phyloP scores from a whole-genome alignment of 495 filamentous ascomycete genomes.

The Pyronema domesticum region DNA sequence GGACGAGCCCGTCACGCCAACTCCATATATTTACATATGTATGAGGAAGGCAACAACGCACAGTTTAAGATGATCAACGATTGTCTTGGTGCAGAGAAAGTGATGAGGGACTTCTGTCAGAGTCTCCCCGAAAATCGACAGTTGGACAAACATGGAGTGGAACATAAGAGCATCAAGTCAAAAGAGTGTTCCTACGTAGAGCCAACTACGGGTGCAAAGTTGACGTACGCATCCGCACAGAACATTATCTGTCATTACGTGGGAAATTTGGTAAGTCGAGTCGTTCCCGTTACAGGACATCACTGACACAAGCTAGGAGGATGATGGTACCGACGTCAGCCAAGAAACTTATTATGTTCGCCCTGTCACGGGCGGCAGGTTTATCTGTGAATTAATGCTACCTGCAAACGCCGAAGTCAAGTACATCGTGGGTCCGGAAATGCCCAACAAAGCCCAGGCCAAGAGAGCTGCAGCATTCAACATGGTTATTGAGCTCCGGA shows the following conservation, averaged over 20 bases:
- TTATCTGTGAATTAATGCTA: slow-evolving; percentile 63
- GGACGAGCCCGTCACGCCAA: slow-evolving; percentile 64
- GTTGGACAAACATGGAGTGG: slow-evolving; percentile 39
- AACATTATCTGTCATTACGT: slow-evolving; percentile 34
- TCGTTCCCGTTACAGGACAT: background rate
- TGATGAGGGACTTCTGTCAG: slow-evolving; percentile 58
- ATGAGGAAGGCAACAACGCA: slow-evolving; percentile 45
- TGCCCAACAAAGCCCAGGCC: slow-evolving; percentile 52
- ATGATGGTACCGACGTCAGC: slow-evolving; percentile 36
- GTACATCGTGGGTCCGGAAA: slow-evolving; percentile 41
- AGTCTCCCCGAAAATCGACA: slow-evolving; percentile 58
- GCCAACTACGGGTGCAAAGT: slow-evolving; percentile 51
- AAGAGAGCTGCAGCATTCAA: slow-evolving; percentile 85
- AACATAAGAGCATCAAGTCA: background rate
- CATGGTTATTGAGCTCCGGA: slow-evolving; percentile 52
- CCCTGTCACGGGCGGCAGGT: slow-evolving; percentile 35
- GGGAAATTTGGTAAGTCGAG: slow-evolving; percentile 34
- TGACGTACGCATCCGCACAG: slow-evolving; percentile 34
- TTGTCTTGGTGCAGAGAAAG: slow-evolving; percentile 26
- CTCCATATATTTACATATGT: slow-evolving; percentile 74
- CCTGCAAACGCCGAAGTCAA: slow-evolving; percentile 58
- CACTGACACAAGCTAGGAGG: slow-evolving; percentile 32
- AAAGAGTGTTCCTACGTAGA: slow-evolving; percentile 41
- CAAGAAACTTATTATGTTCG: slow-evolving; percentile 46
- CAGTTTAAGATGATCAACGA: slow-evolving; percentile 13